These are phyloP conservation scores for Ascochyta pisi DNA, from an alignment of 2,329 filamentous ascomycete genomes.

Conservation along the genomic window DNA sequence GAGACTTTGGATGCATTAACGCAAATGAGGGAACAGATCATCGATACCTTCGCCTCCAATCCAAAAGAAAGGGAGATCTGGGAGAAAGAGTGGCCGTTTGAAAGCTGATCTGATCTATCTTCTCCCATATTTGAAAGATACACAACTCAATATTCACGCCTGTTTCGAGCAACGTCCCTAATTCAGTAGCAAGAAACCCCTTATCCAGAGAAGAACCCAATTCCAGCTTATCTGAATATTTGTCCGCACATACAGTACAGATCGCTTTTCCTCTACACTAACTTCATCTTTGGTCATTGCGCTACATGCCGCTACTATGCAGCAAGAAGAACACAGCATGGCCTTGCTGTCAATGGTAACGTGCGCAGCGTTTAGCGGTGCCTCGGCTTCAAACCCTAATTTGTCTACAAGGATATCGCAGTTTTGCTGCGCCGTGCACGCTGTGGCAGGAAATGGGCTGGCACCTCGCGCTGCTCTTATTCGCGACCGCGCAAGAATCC, in stretches of 20 bases:
- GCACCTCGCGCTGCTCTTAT: no score
- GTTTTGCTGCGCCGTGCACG: no score
- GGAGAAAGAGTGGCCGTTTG: slow-evolving; percentile 18
- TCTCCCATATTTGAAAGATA: no score
- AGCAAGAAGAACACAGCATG: neutral
- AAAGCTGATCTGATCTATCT: neutral
- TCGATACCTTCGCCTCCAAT: slow-evolving; percentile 27
- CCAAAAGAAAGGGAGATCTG: slow-evolving; percentile 29
- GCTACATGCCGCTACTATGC: neutral
- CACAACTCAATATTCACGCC: no score
- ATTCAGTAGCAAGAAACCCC: neutral
- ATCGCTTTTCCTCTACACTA: neutral
- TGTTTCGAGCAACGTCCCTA: neutral
- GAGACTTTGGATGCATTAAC: slow-evolving; percentile 32
- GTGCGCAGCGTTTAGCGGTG: neutral
- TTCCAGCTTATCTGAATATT: neutral
- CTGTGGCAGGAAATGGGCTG: no score
- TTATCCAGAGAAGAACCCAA: neutral
- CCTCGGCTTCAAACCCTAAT: neutral
- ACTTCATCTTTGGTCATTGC: neutral
- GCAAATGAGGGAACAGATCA: slow-evolving; percentile 35
- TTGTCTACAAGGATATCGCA: neutral
- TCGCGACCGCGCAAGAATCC: no score
- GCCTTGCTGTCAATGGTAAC: neutral
- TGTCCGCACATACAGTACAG: neutral